Evolutionary conservation across 1,284 basidiomycete species (phyloP).

Genomic region (Melanopsichium pennsylvanicum): DNA sequence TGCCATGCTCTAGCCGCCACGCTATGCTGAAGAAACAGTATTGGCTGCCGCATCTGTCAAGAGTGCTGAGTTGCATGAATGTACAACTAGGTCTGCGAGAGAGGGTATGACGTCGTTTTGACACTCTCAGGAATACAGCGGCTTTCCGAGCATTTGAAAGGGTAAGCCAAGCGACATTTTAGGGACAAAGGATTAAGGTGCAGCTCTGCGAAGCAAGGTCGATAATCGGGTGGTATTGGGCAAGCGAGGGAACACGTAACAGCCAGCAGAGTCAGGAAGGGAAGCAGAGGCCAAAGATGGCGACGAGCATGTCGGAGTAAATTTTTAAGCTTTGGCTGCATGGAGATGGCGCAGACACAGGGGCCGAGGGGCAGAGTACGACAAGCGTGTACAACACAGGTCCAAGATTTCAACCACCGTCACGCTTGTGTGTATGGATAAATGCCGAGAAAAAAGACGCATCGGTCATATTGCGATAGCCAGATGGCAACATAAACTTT

Average conservation of each 20-base stretch:
- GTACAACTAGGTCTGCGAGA: background rate
- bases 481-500: too few species aligned
- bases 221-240: background rate
- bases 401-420: background rate
- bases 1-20: background rate
- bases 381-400: background rate
- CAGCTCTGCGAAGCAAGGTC: background rate
- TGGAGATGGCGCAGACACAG: background rate
- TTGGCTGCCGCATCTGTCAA: conserved; percentile 16
- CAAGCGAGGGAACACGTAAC: too few species aligned
- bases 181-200: too few species aligned
- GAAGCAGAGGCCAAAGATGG: background rate
- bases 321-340: conserved; percentile 22
- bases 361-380: conserved; percentile 3
- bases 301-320: conserved; percentile 11
- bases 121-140: too few species aligned
- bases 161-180: background rate
- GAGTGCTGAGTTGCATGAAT: background rate
- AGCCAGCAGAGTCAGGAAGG: background rate
- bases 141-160: background rate
- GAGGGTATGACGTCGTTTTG: conserved; percentile 10
- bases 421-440: too few species aligned
- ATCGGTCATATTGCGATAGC: conserved; percentile 8
- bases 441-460: too few species aligned
- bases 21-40: background rate